Conservation (phyloP, 2,329 filamentous ascomycete genomes). For the Phialophora tarda region DNA sequence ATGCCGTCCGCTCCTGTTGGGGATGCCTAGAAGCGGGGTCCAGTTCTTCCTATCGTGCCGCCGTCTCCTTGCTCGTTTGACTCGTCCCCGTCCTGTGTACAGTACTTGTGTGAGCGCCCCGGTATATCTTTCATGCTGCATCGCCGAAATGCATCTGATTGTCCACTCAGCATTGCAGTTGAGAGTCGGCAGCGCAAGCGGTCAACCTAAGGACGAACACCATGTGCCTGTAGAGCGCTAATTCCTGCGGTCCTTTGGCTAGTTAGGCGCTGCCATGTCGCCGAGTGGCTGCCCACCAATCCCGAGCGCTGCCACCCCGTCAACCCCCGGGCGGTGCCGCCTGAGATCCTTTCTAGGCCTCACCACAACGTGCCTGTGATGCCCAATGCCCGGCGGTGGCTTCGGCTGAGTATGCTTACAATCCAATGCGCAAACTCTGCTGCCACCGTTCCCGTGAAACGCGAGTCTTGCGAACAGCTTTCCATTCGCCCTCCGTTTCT, state of each 20-base stretch:
- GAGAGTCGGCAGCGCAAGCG: not conserved
- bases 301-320: not conserved
- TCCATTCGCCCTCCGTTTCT: not conserved
- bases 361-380: not conserved
- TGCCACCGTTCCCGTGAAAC: not conserved
- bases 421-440: not conserved
- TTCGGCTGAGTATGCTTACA: not conserved
- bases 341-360: not conserved
- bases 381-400: not conserved
- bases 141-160: not conserved
- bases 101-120: not conserved
- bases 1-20: not conserved
- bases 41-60: not conserved
- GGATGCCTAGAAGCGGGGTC: not conserved
- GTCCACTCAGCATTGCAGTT: not conserved
- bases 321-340: not conserved
- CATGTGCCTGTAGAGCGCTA: constrained; percentile 1
- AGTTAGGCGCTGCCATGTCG: not conserved
- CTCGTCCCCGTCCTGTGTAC: no score
- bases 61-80: not conserved
- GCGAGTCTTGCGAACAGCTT: not conserved
- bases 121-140: not conserved
- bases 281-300: constrained; percentile 1
- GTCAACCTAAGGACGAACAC: not conserved
- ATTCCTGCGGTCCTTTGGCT: not conserved